Conservation (phyloP, 306 rosid genomes). For the Argentina anserina region DNA sequence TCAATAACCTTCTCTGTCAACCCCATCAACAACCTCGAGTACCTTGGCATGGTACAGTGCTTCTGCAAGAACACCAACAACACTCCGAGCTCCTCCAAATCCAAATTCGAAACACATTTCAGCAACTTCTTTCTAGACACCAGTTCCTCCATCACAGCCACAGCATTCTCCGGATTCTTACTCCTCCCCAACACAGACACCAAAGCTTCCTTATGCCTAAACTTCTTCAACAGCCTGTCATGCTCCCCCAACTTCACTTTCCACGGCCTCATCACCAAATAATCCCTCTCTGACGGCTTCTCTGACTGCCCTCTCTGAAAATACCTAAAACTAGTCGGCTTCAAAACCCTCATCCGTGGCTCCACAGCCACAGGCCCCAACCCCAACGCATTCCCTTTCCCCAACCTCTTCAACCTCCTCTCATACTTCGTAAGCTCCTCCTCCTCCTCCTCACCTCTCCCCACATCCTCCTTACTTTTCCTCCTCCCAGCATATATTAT, state of each 20-base stretch:
- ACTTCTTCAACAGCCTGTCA: constrained; percentile 77
- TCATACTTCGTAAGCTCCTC: constrained; percentile 7
- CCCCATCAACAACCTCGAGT: constrained; percentile 58
- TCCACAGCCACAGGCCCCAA: constrained; percentile 29
- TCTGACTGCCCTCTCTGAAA: constrained; percentile 83
- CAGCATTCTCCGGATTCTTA: constrained; percentile 62
- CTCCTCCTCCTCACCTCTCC: constrained; percentile 28
- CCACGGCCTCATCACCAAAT: constrained; percentile 49
- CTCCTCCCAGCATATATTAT: constrained; percentile 64
- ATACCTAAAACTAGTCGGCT: constrained; percentile 57
- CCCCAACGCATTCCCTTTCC: constrained; percentile 32
- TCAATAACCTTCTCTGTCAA: constrained; percentile 74
- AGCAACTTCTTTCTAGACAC: constrained; percentile 72
- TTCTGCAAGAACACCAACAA: constrained; percentile 59
- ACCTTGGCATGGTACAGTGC: constrained; percentile 56
- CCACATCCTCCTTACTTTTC: constrained; percentile 45
- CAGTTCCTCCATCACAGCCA: constrained; percentile 90
- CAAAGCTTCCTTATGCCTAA: constrained; percentile 78
- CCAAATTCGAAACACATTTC: constrained; percentile 57
- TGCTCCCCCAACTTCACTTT: constrained; percentile 57
- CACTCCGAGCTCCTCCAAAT: constrained; percentile 53
- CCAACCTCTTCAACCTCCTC: constrained; percentile 18
- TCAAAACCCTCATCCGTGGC: constrained; percentile 39
- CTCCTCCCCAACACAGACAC: constrained; percentile 52
- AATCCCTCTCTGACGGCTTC: constrained; percentile 67